Evolutionary conservation across 768 basidiomycete genomes (phyloP), one percentile per base, ranked within the genome.

Genomic region (Lactarius sp.): DNA sequence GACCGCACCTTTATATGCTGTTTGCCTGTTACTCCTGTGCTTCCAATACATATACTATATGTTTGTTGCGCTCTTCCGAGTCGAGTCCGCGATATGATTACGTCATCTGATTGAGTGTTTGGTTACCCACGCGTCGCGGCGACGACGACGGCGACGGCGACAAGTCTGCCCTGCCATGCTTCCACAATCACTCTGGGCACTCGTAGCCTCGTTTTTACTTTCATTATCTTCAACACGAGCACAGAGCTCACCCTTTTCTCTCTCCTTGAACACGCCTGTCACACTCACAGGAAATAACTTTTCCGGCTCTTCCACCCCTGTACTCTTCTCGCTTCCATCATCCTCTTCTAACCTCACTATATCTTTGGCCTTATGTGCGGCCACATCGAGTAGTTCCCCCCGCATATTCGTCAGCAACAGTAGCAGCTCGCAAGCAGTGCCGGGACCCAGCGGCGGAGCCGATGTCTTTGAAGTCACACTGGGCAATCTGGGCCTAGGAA

Each of bases 381-480:
- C 36, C 10, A 39, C 55, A 13, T 63, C 69, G 12, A 68, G 67
- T 31, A 64, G 53, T 20, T 62, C 75, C 0, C 81, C 84, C 7
- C 77, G 80, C 16, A 85, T 90, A 67, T 83, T 87, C 65, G 69
- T 91, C 4, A 81, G 82, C 0, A 89, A 86, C 66, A 76, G 74
- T 60, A 76, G 73, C 60, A 65, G 76, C 9, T 70, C 71, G 12
- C 62, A 59, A 34, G 55, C 70, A 47, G 70, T 73, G 60, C 79
- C 84, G 9, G 75, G 77, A 1, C 70, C 77, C 2, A 62, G 50
- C 5, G 79, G 77, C 13, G 77, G 77, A 4, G 61, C 66, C 0
- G 75, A 79, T 68, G 77, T 78, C 6, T 78, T 74, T 58, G 83
- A 87, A 70, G 80, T 89, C 18, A 59, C 54, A 0, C 58, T 86